Percentiles rank a stretch among this genome's conserved stretches.
Evolutionary conservation across 1,284 basidiomycete genomes (phyloP).

Genomic region (Apiotrichum siamense): DNA sequence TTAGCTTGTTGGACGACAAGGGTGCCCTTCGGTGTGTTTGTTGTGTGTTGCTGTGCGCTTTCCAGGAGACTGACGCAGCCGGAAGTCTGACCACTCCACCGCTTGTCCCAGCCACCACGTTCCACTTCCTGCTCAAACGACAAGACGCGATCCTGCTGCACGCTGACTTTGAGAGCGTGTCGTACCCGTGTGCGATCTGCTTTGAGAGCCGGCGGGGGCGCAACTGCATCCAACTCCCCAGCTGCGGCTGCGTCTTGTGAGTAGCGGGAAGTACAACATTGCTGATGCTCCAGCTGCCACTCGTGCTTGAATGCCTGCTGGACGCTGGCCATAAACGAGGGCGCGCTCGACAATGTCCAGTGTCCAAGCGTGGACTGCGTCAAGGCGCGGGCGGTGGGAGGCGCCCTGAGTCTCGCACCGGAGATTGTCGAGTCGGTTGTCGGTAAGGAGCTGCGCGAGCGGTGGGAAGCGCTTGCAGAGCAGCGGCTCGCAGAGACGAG

Average conservation of each 20-base stretch:
- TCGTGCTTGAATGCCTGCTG: constrained; percentile 42
- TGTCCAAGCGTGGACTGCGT: constrained; percentile 42
- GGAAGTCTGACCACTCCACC: constrained; percentile 12
- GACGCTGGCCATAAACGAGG: constrained; percentile 43
- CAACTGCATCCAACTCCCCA: constrained; percentile 33
- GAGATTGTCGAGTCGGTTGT: constrained; percentile 57
- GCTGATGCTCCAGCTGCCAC: constrained; percentile 21
- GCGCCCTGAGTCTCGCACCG: constrained; percentile 52
- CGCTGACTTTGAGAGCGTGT: constrained; percentile 33
- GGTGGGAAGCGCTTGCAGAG: constrained; percentile 36
- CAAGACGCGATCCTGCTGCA: constrained; percentile 29
- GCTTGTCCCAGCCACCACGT: constrained; percentile 20
- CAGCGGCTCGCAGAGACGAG: constrained; percentile 38
- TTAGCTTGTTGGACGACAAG: constrained; percentile 17
- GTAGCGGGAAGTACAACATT: constrained; percentile 17
- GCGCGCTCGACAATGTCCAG: constrained; percentile 38
- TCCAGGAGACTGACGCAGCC: too few relatives aligned
- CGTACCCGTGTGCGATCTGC: constrained; percentile 45
- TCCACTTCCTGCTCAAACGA: constrained; percentile 31
- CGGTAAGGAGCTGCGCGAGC: constrained; percentile 25
- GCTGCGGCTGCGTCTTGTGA: constrained; percentile 39
- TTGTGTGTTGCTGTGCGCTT: too few relatives aligned
- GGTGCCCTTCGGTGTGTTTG: too few relatives aligned
- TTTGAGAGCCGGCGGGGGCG: constrained; percentile 43
- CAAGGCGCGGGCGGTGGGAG: constrained; percentile 25